Base-by-base conservation (phyloP, 2,329 filamentous ascomycete genomes). In the Neofusicoccum ribis region DNA sequence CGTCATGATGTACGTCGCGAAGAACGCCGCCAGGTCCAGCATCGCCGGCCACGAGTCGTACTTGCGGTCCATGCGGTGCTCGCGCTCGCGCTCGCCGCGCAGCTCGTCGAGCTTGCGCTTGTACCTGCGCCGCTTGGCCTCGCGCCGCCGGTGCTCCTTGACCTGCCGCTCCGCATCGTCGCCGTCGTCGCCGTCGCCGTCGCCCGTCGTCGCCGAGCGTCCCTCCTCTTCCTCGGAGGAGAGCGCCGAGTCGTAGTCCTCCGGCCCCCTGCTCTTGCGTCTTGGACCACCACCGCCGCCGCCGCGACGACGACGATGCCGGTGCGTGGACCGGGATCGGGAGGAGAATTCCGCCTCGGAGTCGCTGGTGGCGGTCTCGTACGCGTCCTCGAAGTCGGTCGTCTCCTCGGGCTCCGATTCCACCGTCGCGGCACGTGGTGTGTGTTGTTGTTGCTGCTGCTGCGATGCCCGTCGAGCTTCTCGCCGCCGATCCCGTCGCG, bases 1-100 rank as follows among this genome's bases (percentile, higher is more conserved):
- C n/a, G 43, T 60, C 43, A 60, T 37, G 14, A 60, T 20, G 12
- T 60, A 60, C 56, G 43, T 60, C 27, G 56, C 56, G 15, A 60
- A 47, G 6, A 60, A 46, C 7, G 43, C 56, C 27, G 41, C 56
- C 43, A 47, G 14, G 23, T 60, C 56, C 56, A 60, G 41, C 56
- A 60, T 37, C 27, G 27, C 56, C 11, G 41, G 56, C 56, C 41
- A 60, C 31, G 15, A 23, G 23, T 60, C 56, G n/a, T 46, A 46
- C 43, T 60, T 47, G n/a, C 27, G 27, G 14, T 37, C 56, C 56
- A 36, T 46, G 27, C 27, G 9, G 5, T 20, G 5, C 41, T n/a
- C 50, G 5, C 27, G 41, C 39, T 46, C 52, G 20, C 34, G 41
- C 54, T 59, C 36, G 15, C 54, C 6, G 11, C 39, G 20, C 54